A percentile compares a stretch with the other conserved stretches of the same genome.
Evolutionary conservation across 1,284 basidiomycete genomes (phyloP).

Genomic region (Lignosus rhinocerotis): DNA sequence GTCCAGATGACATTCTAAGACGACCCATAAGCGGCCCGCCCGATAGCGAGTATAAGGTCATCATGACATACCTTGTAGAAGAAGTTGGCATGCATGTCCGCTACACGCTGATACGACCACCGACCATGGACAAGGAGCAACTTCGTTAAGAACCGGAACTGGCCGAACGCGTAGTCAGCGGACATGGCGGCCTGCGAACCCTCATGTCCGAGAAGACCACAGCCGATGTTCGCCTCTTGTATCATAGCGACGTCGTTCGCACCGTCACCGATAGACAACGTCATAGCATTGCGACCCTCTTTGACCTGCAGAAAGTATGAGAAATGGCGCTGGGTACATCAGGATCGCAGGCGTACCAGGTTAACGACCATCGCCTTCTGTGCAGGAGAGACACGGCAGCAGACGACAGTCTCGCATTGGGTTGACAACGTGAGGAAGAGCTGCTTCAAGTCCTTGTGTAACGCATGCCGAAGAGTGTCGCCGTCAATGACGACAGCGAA

Average conservation of each 20-base stretch:
- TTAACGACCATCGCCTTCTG: constrained; percentile 97
- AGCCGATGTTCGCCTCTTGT: constrained; percentile 96
- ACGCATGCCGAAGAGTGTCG: constrained; percentile 85
- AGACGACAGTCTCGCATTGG: constrained; percentile 96
- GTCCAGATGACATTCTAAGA: constrained; percentile 87
- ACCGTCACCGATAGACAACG: constrained; percentile 94
- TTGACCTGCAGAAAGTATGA: constrained; percentile 66
- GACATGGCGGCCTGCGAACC: constrained; percentile 99
- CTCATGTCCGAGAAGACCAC: constrained; percentile 92
- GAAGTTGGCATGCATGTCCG: constrained; percentile 98
- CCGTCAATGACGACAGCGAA: constrained; percentile 98
- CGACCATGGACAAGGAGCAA: constrained; percentile 93
- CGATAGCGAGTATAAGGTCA: neutral
- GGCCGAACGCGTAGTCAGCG: constrained; percentile 97
- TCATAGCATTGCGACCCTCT: constrained; percentile 95
- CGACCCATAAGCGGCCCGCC: neutral
- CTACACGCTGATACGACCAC: constrained; percentile 95
- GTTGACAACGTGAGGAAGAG: constrained; percentile 92
- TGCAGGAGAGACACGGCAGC: constrained; percentile 94
- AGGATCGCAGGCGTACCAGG: constrained; percentile 54
- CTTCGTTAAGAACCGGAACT: constrained; percentile 94
- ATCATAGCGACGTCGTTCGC: constrained; percentile 98
- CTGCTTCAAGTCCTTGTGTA: constrained; percentile 76
- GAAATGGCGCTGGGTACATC: neutral
- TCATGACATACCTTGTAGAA: constrained; percentile 83